Evolutionary conservation across 495 filamentous ascomycete genomes (phyloP).

Genomic region (Aspergillus diversus): DNA sequence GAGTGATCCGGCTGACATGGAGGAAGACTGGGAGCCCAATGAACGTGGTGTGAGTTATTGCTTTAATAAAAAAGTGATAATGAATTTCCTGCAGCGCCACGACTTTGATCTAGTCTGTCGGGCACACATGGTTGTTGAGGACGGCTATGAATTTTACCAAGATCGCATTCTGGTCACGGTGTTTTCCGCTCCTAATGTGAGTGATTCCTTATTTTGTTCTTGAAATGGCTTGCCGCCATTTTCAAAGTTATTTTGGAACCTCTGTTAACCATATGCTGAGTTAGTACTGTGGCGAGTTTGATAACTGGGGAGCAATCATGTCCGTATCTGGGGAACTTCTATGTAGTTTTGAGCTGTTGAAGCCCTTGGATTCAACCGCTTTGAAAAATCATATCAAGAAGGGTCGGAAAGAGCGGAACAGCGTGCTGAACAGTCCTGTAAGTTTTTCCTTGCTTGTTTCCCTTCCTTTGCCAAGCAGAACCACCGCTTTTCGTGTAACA

Average conservation of each 20-base stretch:
- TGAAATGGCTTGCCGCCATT: not conserved
- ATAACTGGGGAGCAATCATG: conserved; percentile 99
- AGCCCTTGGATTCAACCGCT: conserved; percentile 94
- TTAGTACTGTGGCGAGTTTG: conserved; percentile 98
- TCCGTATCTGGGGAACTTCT: conserved; percentile 91
- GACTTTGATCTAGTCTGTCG: conserved; percentile 98
- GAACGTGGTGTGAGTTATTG: conserved; percentile 98
- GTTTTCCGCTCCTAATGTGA: conserved; percentile 95
- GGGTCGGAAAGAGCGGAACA: conserved; percentile 86
- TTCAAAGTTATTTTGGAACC: not conserved
- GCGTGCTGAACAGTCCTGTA: conserved; percentile 93
- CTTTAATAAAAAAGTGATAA: conserved; percentile 98
- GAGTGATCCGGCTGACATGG: conserved; percentile 98
- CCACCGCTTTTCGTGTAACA: conserved; percentile 29
- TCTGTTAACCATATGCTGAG: conserved; percentile 27
- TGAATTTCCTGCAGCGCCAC: conserved; percentile 90
- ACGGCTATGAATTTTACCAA: conserved; percentile 99
- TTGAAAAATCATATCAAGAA: conserved; percentile 99
- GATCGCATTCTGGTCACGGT: conserved; percentile 96
- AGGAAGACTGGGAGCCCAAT: conserved; percentile 96
- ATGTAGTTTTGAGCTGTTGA: conserved; percentile 96
- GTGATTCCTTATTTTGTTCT: conserved; percentile 35
- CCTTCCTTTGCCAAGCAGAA: conserved; percentile 34
- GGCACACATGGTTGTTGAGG: conserved; percentile 99
- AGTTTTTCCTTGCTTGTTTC: conserved; percentile 41